Base-by-base conservation (phyloP, 495 filamentous ascomycete species). In the Cladorrhinum samala region DNA sequence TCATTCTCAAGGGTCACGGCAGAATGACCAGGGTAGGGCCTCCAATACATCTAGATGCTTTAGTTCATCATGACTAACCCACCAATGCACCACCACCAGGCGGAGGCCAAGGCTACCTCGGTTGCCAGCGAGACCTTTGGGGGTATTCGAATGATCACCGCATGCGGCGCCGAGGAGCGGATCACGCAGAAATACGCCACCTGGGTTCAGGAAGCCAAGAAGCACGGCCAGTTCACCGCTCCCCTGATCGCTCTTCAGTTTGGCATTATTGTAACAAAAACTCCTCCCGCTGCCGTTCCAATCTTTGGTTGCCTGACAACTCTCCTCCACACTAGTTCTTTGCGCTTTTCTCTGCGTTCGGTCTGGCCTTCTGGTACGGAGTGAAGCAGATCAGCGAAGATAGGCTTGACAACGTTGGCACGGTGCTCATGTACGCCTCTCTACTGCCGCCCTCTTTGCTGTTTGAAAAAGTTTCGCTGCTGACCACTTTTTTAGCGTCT, bases 111-210 rank as follows among this genome's bases (percentile, higher is more conserved):
- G 58, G 79, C 81, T 2, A 77, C 76, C 0, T 73, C 78, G 9
- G 61, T 87, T 2, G 82, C 83, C 3, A 79, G 74, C 49, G 83
- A 84, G 60, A 72, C 75, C 2, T 72, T 83, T 50, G 67, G 70
- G 1, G 71, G 71, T 21, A 75, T 83, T 17, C 70, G 82, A 18
- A 84, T 84, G 66, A 74, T 86, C 17, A 72, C 78, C 11, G 82
- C 83, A 4, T 85, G 83, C 61, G 81, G 83, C 23, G 84, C 83
- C 23, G 77, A 86, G 60, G 56, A 64, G 20, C 75, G 75, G 17
- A 66, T 85, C 25, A 60, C 70, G 0, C 62, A 63, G 37, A 75
- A 74, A 14, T 85, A 84, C 57, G 47, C 67, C 1, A 64, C 68
- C 2, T 83, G 83, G 76, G 70, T 85, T n/a, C 69, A 77, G 13